Percentiles rank a stretch among this genome's conserved stretches.
Conservation (phyloP, 1,284 basidiomycete genomes). For the Boletellus deceptivus region DNA sequence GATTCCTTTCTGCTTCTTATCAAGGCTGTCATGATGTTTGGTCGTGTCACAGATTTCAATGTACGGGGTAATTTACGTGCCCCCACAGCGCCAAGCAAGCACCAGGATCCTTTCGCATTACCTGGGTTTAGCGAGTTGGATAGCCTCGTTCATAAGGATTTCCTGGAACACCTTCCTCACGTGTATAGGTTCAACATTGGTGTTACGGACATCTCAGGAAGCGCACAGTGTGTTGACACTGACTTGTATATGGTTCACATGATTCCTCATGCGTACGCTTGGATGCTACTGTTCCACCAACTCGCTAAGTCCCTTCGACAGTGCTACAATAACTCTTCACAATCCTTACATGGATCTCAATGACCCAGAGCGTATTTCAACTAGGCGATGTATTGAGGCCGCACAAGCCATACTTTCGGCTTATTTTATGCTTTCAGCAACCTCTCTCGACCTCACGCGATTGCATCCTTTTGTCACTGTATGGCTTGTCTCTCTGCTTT, state of each 20-base stretch:
- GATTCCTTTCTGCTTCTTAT: conserved; percentile 77
- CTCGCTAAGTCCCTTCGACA: conserved; percentile 30
- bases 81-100: conserved; percentile 56
- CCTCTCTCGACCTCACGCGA: conserved; percentile 73
- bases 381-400: conserved; percentile 66
- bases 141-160: conserved; percentile 59
- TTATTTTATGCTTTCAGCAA: conserved; percentile 71
- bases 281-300: conserved; percentile 4
- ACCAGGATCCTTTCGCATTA: conserved; percentile 64
- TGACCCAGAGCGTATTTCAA: conserved; percentile 61
- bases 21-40: conserved; percentile 79
- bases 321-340: conserved; percentile 81
- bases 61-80: conserved; percentile 67
- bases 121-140: conserved; percentile 68
- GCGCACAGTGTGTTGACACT: conserved; percentile 62
- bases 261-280: conserved; percentile 72
- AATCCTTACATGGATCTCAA: conserved; percentile 76
- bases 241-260: conserved; percentile 83
- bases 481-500: conserved; percentile 28
- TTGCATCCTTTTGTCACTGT: conserved; percentile 80
- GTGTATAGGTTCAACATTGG: conserved; percentile 62
- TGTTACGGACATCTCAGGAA: conserved; percentile 50
- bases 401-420: conserved; percentile 69
- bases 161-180: conserved; percentile 65
- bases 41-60: conserved; percentile 77